phyloP scores from a whole-genome alignment of 495 filamentous ascomycete species.

The Opeltia flavorubescens region DNA sequence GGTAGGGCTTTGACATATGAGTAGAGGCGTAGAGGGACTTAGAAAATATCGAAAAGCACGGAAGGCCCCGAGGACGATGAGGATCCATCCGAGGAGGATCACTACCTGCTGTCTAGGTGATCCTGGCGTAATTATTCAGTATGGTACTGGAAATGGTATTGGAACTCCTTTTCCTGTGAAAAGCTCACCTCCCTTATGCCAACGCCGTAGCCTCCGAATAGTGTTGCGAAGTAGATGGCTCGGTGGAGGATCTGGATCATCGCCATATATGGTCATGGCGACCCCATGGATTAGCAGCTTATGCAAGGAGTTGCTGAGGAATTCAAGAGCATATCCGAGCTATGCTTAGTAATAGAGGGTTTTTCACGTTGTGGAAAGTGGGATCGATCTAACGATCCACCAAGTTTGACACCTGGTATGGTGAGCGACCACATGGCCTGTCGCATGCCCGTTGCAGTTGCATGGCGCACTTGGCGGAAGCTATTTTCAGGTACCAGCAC shows the following conservation, averaged over 20 bases:
- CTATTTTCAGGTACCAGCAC: no score
- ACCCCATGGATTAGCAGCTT: no score
- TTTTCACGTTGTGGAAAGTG: background rate
- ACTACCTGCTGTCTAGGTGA: constrained; percentile 7
- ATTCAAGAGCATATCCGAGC: background rate
- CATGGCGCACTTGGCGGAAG: no score
- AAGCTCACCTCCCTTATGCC: constrained; percentile 3
- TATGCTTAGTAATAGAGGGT: background rate
- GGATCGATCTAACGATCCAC: no score
- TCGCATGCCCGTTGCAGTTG: no score
- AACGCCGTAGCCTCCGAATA: constrained; percentile 2
- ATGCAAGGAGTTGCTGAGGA: constrained; percentile 1
- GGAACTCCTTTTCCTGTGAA: no score
- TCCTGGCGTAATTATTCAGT: constrained; percentile 1
- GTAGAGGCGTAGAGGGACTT: background rate
- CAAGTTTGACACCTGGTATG: no score
- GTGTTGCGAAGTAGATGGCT: constrained; percentile 9
- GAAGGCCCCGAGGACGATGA: constrained; percentile 2
- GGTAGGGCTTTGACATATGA: constrained; percentile 3
- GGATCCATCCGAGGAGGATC: constrained; percentile 5
- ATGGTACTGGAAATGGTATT: no score
- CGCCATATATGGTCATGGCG: constrained; percentile 1
- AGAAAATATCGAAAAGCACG: background rate
- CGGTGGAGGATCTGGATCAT: constrained; percentile 2
- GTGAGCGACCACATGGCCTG: no score